These are phyloP conservation scores for Theileria orientalis DNA, from an alignment of 169 alveolate genomes.

Conservation along the genomic window DNA sequence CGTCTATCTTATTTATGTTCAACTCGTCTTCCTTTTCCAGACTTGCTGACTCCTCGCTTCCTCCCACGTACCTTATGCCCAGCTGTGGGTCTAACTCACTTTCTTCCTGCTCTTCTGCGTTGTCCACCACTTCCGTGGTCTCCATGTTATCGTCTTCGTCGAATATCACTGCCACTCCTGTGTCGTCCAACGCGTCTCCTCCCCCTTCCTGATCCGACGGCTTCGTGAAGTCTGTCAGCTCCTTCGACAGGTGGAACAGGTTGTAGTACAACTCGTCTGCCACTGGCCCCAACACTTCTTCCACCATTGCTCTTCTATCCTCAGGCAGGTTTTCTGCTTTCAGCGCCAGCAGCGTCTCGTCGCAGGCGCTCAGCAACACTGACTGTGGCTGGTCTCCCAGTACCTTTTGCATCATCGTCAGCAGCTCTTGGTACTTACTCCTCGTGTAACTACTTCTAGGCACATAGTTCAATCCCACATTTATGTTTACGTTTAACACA, in stretches of 20 bases:
- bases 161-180: constrained; percentile 76
- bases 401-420: constrained; percentile 80
- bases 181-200: constrained; percentile 61
- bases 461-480: constrained; percentile 82
- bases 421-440: constrained; percentile 85
- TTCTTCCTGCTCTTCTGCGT: constrained; percentile 44
- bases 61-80: constrained; percentile 35
- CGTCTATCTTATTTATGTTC: constrained; percentile 85
- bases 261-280: constrained; percentile 66
- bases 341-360: constrained; percentile 88
- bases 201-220: constrained; percentile 44
- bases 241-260: constrained; percentile 63
- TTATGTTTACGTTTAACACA: constrained; percentile 81
- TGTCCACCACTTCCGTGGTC: constrained; percentile 34
- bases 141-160: constrained; percentile 80
- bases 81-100: constrained; percentile 36
- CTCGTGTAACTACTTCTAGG: constrained; percentile 91
- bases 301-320: constrained; percentile 78
- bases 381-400: constrained; percentile 91
- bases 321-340: constrained; percentile 79
- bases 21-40: constrained; percentile 72
- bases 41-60: constrained; percentile 63
- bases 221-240: constrained; percentile 75
- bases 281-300: constrained; percentile 66
- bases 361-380: constrained; percentile 89